Base-by-base conservation (phyloP, 148 eudicot species). In the Chenopodium formosanum region DNA sequence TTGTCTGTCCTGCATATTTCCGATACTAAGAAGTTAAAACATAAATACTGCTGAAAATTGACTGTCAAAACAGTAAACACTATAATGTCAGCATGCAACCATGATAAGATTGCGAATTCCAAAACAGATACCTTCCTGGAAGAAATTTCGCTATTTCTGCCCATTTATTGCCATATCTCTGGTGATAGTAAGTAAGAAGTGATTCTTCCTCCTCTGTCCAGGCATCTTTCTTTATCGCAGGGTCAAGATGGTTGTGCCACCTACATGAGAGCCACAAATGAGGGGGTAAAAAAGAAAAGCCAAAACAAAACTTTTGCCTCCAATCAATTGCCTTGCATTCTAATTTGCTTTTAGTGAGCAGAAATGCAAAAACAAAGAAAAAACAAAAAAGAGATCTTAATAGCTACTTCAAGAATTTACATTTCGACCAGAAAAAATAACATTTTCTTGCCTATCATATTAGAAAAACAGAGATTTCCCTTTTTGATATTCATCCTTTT, bases 181-280 rank as follows among this genome's bases (percentile, higher is more conserved):
- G 85, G 62, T 93, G 98, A 85, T 88, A 90, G 79, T 89, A 78
- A 29, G 84, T 25, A 74, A 94, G 91, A 74, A 87, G 68, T 32
- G 89, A 86, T 70, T 93, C 97, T 85, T 94, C 98, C 79, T 86
- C 92, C 78, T 86, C 72, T 29, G 92, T 89, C 98, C 98, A 94
- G 3, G 94, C 92, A 70, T 90, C 98, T 87, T 85, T 93, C 84
- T 84, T 94, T 81, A 94, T 87, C 56, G 91, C 89, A 47, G 98
- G 98, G 79, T 93, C 90, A 50, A 94, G 84, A 87, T 94, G 98
- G 79, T 94, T 94, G 80, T 88, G 90, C 98, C 98, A 94, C 88
- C 98, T 94, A 82, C 53, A 75, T 44, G 20, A 13, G 32, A 8
- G 78, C 11, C 60, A 20, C 40, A 53, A 27, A 50, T 8, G 40